Percentiles rank a stretch among this genome's conserved stretches.
Evolutionary conservation across 139 green algal species (phyloP).

Genomic region (Axilococcus clingmanii): DNA sequence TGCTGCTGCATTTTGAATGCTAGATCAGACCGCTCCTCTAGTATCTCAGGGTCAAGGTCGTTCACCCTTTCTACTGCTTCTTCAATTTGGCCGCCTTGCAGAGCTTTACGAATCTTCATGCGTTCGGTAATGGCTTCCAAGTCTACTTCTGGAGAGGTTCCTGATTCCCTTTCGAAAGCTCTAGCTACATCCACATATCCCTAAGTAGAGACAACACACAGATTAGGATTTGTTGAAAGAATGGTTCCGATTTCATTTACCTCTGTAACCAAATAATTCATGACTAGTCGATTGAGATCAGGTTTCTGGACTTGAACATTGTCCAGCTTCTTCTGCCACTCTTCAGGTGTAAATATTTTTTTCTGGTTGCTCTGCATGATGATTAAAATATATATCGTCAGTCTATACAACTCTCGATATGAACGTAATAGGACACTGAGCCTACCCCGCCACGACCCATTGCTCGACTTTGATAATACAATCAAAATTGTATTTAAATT

Average conservation of each 20-base stretch:
- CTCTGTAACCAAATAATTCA: constrained; percentile 97
- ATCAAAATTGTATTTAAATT: too few relatives aligned
- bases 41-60: constrained; percentile 46
- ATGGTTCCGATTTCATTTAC: constrained; percentile 21
- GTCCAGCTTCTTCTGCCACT: constrained; percentile 72
- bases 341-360: constrained; percentile 14
- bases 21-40: constrained; percentile 72
- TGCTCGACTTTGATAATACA: too few relatives aligned
- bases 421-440: too few relatives aligned
- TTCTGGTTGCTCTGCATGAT: background rate
- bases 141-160: constrained; percentile 61
- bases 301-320: constrained; percentile 62
- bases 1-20: constrained; percentile 96
- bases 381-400: too few relatives aligned
- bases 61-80: constrained; percentile 27
- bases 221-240: constrained; percentile 3
- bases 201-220: constrained; percentile 24
- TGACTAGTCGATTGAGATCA: constrained; percentile 90
- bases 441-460: too few relatives aligned
- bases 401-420: too few relatives aligned
- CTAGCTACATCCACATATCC: constrained; percentile 87
- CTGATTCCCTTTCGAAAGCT: constrained; percentile 74
- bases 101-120: constrained; percentile 79
- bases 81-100: constrained; percentile 79
- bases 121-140: constrained; percentile 71